phyloP scores from a whole-genome alignment of 768 basidiomycete genomes.

The Boletus coccyginus region DNA sequence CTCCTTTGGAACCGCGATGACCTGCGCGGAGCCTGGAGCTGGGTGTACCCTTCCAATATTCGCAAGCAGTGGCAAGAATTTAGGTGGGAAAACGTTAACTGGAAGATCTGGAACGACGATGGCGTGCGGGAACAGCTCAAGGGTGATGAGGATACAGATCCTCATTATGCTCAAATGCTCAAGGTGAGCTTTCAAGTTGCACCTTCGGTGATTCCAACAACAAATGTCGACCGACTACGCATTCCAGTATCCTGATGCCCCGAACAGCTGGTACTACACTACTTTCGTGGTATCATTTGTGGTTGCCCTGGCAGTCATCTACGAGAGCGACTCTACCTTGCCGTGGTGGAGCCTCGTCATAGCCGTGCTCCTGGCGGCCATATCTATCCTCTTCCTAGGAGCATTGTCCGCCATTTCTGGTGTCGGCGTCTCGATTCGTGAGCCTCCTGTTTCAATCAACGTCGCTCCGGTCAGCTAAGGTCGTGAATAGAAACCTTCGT shows the following conservation, averaged over 20 bases:
- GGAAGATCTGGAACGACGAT: slow-evolving; percentile 34
- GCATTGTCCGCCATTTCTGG: slow-evolving; percentile 54
- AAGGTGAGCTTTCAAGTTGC: slow-evolving; percentile 20
- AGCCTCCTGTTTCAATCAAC: slow-evolving; percentile 2
- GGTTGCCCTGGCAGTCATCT: slow-evolving; percentile 54
- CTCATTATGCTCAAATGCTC: slow-evolving; percentile 55
- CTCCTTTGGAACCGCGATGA: slow-evolving; percentile 54
- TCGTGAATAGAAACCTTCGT: slow-evolving; percentile 24
- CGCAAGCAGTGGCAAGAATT: slow-evolving; percentile 21
- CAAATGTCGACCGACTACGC: neutral
- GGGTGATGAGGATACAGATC: slow-evolving; percentile 44
- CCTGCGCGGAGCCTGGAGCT: slow-evolving; percentile 44
- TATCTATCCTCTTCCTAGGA: slow-evolving; percentile 52
- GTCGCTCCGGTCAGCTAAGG: neutral
- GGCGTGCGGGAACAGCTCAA: slow-evolving; percentile 26
- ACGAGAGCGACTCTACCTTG: slow-evolving; percentile 50
- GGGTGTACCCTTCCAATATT: slow-evolving; percentile 37
- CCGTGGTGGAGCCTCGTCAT: slow-evolving; percentile 62
- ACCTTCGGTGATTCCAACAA: slow-evolving; percentile 14
- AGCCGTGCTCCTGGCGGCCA: slow-evolving; percentile 46
- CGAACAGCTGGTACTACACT: slow-evolving; percentile 33
- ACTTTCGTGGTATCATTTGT: slow-evolving; percentile 34
- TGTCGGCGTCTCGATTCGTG: slow-evolving; percentile 12
- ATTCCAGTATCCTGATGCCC: slow-evolving; percentile 33
- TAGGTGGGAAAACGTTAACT: slow-evolving; percentile 34